Evolutionary conservation across 352 stramenopile species (phyloP), one percentile per base, ranked within the genome.

Genomic region (Globisporangium heterothallicum): DNA sequence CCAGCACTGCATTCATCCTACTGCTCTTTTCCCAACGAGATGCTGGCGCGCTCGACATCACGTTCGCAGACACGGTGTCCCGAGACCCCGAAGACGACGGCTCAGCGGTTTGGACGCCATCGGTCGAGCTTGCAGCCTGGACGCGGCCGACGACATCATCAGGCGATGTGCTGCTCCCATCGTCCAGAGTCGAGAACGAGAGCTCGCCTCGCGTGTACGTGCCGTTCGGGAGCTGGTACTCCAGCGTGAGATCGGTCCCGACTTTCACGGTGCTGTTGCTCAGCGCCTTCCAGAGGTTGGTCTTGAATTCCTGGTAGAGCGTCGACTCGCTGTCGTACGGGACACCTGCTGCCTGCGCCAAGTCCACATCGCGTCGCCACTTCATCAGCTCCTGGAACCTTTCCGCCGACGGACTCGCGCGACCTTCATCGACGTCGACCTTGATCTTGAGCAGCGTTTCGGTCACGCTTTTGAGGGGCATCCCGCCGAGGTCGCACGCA

Each of bases 371-470:
- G n/a, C 74, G 72, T 14, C 75, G 59, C 71, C 73, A 86, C 18
- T 69, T 34, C 55, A 86, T 63, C 36, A 86, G 61, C 36, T 77
- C 59, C 27, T 70, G 64, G 48, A 84, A 84, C 25, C 73, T 63
- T 19, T 72, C 46, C 13, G 65, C 66, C 18, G 61, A 67, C 6
- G 75, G 70, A 3, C 53, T 40, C 16, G 68, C 51, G 2, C 38
- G 10, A 2, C 53, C 52, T 35, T 68, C 40, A 2, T 66, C 48
- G 5, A 78, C 49, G 56, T 78, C 66, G 14, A 76, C 63, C 48
- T 65, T 70, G 45, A 86, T 79, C 53, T 83, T 84, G 26, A 84
- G 59, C 34, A 86, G 57, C n/a, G 70, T 84, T 40, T 86, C 73
- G 4, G 70, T 66, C 4, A 55, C 70, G 35, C 58, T 70, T 25